Evolutionary conservation across 2,329 filamentous ascomycete genomes (phyloP), one percentile per base, ranked within the genome.

Genomic region (Colletotrichum neosansevieriae): DNA sequence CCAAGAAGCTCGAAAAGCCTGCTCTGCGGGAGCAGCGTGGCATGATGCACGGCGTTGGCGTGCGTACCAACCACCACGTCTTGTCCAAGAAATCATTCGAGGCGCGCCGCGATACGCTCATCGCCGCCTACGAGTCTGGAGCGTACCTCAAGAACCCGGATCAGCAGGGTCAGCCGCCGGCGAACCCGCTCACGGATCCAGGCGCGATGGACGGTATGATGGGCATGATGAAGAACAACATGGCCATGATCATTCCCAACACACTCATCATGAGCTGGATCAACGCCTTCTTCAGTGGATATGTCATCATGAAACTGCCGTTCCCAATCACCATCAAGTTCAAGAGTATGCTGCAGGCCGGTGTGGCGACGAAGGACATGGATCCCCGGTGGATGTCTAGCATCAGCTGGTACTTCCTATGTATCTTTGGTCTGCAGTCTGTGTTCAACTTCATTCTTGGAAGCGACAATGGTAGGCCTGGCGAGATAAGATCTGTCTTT

Each of bases 211-310:
- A 99, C 78, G 95, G 94, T 73, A 99, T 99, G 96, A 99, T 99
- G 96, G 95, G 96, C 73, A 97, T 97, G 94, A 97, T 99, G 93
- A 99, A 99, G 88, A 94, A 94, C 66, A 97, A 99, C 78, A 97
- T 99, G 92, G 95, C 96, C 72, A 99, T 98, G 96, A 98, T 99
- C 84, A 94, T 99, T 67, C 96, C 96, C 56, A 97, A 99, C 81
- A 98, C 94, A 6, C 82, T 99, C 78, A 99, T 99, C 74, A 99
- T 99, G 96, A 96, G 95, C 73, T 99, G 96, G 96, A 98, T 99
- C 79, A 99, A 99, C 82, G 94, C 96, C 0, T 99, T 98, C 78
- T 99, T 99, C 76, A 97, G 94, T 59, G 96, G 96, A 36, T 99
- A 98, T 77, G 96, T 99, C 54, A 98, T 99, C 71, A 94, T 99